A percentile compares a stretch with the other conserved stretches of the same genome.
phyloP scores from a whole-genome alignment of 495 filamentous ascomycete species.

The Arthonia radiata region DNA sequence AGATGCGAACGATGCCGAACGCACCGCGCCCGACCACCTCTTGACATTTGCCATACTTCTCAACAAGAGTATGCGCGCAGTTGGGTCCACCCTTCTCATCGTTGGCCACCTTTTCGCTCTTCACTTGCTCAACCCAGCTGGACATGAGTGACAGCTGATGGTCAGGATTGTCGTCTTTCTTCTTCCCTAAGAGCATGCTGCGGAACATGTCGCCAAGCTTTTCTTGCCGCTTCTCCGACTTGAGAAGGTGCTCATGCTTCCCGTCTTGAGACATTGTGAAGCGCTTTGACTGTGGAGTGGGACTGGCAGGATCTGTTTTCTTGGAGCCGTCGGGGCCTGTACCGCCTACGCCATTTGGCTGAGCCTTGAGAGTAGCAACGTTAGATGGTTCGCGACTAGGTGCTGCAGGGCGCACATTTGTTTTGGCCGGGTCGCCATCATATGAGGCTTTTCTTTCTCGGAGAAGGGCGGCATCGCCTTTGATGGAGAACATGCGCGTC shows the following conservation, averaged over 20 bases:
- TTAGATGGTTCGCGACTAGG: no score
- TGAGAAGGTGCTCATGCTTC: constrained; percentile 67
- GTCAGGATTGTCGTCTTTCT: constrained; percentile 47
- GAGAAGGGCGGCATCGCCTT: no score
- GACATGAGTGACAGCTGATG: constrained; percentile 83
- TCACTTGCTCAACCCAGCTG: constrained; percentile 84
- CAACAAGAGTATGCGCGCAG: constrained; percentile 57
- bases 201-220: constrained; percentile 84
- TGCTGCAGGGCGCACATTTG: no score
- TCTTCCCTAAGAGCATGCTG: constrained; percentile 50
- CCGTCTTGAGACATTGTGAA: constrained; percentile 37
- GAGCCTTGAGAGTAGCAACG: no score
- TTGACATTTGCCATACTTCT: constrained; percentile 98
- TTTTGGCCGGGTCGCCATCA: no score
- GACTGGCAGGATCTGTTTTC: no score
- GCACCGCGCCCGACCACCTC: constrained; percentile 94
- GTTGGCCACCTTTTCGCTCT: constrained; percentile 48
- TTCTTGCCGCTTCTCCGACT: constrained; percentile 71
- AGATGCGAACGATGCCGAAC: constrained; percentile 92
- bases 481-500: constrained; percentile 40
- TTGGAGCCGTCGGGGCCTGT: no score
- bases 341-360: no score
- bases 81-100: constrained; percentile 60
- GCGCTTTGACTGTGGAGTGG: no score
- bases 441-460: no score